phyloP scores from a whole-genome alignment of 768 basidiomycete genomes.

The Boletus sensibilis region DNA sequence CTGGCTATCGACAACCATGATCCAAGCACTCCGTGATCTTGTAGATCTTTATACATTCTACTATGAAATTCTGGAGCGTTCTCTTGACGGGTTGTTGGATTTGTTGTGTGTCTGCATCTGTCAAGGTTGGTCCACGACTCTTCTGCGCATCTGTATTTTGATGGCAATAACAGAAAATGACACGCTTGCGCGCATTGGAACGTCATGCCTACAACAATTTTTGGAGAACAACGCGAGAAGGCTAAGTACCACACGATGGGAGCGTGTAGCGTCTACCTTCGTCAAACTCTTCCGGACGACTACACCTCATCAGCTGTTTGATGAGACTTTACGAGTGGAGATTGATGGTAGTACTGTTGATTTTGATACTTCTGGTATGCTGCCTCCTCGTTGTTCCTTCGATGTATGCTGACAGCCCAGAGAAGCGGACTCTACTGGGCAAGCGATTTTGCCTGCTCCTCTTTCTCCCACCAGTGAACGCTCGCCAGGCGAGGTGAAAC shows the following conservation, averaged over 20 bases:
- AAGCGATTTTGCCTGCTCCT: constrained; percentile 82
- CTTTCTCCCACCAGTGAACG: constrained; percentile 72
- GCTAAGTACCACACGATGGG: constrained; percentile 83
- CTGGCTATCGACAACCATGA: constrained; percentile 99
- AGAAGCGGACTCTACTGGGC: constrained; percentile 52
- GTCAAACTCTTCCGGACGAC: constrained; percentile 97
- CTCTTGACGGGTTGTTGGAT: constrained; percentile 91
- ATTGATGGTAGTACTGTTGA: constrained; percentile 63
- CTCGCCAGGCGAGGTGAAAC: constrained; percentile 44
- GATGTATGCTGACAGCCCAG: constrained; percentile 5
- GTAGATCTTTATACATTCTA: constrained; percentile 96
- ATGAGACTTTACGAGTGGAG: constrained; percentile 85
- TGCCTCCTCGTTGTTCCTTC: neutral
- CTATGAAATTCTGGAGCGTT: constrained; percentile 86
- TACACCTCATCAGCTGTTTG: constrained; percentile 95
- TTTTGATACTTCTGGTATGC: constrained; percentile 44
- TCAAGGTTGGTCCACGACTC: constrained; percentile 67
- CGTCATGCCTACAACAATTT: constrained; percentile 94
- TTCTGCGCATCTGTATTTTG: constrained; percentile 1
- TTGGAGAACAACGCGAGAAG: constrained; percentile 90
- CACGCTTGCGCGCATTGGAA: constrained; percentile 94
- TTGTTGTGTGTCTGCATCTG: constrained; percentile 95
- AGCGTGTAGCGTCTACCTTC: constrained; percentile 87
- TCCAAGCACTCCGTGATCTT: constrained; percentile 92
- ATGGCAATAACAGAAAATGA: constrained; percentile 75